Evolutionary conservation across 768 basidiomycete species (phyloP).

Genomic region (Gloeophyllum trabeum): DNA sequence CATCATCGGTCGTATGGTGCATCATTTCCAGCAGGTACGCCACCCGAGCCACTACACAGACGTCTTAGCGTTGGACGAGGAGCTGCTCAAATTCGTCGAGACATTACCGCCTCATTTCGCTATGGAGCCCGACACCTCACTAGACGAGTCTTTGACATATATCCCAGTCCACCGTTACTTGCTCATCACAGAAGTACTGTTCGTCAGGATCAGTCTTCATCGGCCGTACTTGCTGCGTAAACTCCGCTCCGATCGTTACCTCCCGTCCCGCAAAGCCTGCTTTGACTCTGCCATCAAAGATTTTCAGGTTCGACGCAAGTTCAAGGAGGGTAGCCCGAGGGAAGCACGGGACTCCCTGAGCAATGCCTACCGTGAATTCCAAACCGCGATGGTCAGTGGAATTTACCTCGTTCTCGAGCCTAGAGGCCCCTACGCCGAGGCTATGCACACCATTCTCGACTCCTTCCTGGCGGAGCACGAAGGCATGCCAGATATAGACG

Average conservation of each 20-base stretch:
- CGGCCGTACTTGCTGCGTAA: conserved; percentile 81
- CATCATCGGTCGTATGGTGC: conserved; percentile 84
- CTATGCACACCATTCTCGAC: conserved; percentile 75
- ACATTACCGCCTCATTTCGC: conserved; percentile 73
- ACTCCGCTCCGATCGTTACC: conserved; percentile 69
- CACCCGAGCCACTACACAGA: conserved; percentile 74
- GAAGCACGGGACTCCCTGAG: conserved; percentile 62
- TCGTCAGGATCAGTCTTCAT: conserved; percentile 75
- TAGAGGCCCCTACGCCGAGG: conserved; percentile 50
- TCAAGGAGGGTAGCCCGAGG: conserved; percentile 47
- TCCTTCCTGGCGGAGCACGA: conserved; percentile 63
- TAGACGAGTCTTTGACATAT: conserved; percentile 54
- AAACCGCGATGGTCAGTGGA: conserved; percentile 82
- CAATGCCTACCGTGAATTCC: conserved; percentile 81
- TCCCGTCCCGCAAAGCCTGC: conserved; percentile 73
- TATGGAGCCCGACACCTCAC: conserved; percentile 62
- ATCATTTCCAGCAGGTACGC: conserved; percentile 85
- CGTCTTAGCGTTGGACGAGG: conserved; percentile 73
- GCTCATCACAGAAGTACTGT: conserved; percentile 81
- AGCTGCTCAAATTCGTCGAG: conserved; percentile 66
- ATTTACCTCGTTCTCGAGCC: conserved; percentile 80
- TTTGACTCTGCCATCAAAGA: conserved; percentile 88
- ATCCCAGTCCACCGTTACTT: conserved; percentile 82
- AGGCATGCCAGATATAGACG: conserved; percentile 55
- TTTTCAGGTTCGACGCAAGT: conserved; percentile 65